phyloP scores from a whole-genome alignment of 768 basidiomycete species.

The Pleurotus salmoneostramineus region DNA sequence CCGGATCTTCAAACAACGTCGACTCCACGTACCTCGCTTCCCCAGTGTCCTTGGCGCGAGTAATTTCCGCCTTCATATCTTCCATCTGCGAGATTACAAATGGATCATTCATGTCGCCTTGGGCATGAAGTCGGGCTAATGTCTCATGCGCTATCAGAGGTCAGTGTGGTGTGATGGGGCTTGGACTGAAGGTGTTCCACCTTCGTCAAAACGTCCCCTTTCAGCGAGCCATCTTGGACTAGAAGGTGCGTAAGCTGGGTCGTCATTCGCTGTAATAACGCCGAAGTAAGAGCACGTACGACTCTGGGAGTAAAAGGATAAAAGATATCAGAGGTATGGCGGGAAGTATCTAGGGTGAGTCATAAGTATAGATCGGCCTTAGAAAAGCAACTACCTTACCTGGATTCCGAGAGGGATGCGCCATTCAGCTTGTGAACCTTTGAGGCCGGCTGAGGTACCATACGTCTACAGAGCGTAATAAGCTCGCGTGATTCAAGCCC shows the following conservation, averaged over 20 bases:
- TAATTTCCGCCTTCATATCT: conserved; percentile 36
- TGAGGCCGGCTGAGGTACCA: conserved; percentile 34
- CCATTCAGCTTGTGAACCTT: conserved; percentile 40
- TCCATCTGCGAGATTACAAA: conserved; percentile 46
- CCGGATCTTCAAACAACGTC: neutral
- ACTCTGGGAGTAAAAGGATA: conserved; percentile 49
- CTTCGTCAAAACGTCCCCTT: conserved; percentile 45
- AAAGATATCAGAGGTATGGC: conserved; percentile 46
- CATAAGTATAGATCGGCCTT: neutral
- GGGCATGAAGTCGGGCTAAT: conserved; percentile 50
- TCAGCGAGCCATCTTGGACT: conserved; percentile 52
- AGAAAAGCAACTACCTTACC: conserved; percentile 13
- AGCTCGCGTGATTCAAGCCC: neutral
- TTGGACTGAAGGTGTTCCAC: conserved; percentile 12
- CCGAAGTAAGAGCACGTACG: conserved; percentile 22
- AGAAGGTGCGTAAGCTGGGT: neutral
- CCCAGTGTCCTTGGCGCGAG: conserved; percentile 29
- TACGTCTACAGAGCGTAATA: conserved; percentile 26
- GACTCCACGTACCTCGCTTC: conserved; percentile 29
- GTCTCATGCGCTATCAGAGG: conserved; percentile 23
- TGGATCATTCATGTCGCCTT: conserved; percentile 40
- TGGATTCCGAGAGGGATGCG: conserved; percentile 44
- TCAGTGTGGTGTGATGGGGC: neutral
- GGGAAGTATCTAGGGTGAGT: conserved; percentile 29
- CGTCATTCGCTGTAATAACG: neutral